Percentiles rank a stretch among this genome's conserved stretches.
Conservation (phyloP, 2,329 filamentous ascomycete genomes). For the Phialophora expanda region DNA sequence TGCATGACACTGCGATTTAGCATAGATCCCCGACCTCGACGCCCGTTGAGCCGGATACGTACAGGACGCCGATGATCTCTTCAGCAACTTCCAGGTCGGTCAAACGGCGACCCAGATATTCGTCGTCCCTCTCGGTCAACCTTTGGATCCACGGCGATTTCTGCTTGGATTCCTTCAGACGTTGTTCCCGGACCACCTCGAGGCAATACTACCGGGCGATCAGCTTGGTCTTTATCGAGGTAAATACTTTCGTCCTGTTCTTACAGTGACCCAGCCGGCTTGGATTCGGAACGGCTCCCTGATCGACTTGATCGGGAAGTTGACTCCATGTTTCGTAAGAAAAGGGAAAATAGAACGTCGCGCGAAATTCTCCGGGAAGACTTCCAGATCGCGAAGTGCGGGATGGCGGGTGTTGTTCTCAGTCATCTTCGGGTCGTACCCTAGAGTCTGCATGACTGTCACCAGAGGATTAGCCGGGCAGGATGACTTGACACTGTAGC, state of each 20-base stretch:
- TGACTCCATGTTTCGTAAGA: neutral
- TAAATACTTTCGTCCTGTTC: neutral
- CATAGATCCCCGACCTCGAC: neutral
- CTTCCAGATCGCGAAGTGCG: slow-evolving; percentile 8
- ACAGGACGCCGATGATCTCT: slow-evolving; percentile 9
- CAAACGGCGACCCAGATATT: slow-evolving; percentile 2
- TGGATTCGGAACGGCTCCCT: slow-evolving; percentile 9
- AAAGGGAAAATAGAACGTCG: neutral
- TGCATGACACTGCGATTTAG: neutral
- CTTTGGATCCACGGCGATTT: neutral
- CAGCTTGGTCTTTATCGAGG: neutral
- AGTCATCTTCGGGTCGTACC: neutral
- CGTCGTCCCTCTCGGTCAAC: slow-evolving; percentile 12
- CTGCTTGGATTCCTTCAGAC: neutral
- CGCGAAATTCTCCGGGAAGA: slow-evolving; percentile 8
- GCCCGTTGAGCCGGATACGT: neutral
- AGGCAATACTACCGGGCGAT: slow-evolving; percentile 8
- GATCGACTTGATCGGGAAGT: slow-evolving; percentile 1
- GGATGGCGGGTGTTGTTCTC: slow-evolving; percentile 2
- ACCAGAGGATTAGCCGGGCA: neutral
- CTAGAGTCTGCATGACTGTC: neutral
- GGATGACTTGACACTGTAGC: neutral
- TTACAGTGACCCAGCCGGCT: neutral
- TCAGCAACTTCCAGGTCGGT: slow-evolving; percentile 10
- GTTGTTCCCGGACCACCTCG: neutral